Evolutionary conservation across 139 green algal genomes (phyloP).

Genomic region (Tetraselmis striata): DNA sequence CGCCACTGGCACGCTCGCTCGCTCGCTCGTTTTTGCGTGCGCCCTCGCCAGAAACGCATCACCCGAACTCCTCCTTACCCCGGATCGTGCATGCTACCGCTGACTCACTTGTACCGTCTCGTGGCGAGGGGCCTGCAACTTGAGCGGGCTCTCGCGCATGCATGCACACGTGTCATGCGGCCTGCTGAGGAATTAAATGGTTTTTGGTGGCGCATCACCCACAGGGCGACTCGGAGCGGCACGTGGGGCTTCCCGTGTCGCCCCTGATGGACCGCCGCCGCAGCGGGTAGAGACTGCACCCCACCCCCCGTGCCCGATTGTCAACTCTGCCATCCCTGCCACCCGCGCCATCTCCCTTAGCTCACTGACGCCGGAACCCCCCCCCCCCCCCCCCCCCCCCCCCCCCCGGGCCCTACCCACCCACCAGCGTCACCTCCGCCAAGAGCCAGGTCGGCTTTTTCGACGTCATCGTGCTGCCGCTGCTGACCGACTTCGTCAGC

Average conservation of each 20-base stretch:
- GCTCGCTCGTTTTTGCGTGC: no score
- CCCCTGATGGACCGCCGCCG: slow-evolving; percentile 50
- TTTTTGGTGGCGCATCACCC: not conserved
- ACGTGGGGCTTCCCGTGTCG: slow-evolving; percentile 30
- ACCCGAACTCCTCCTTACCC: no score
- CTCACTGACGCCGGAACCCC: no score
- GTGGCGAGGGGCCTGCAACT: no score
- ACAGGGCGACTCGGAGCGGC: slow-evolving; percentile 50
- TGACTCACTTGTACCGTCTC: no score
- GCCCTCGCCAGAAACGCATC: no score
- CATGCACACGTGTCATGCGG: no score
- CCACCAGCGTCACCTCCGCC: not conserved
- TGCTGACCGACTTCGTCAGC: slow-evolving; percentile 44
- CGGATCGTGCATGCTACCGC: no score
- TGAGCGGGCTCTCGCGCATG: no score
- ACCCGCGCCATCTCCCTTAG: not conserved
- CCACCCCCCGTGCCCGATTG: not conserved
- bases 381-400: no score
- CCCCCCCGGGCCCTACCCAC: not conserved
- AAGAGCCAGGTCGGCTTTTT: slow-evolving; percentile 53
- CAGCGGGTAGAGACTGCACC: not conserved
- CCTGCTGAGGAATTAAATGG: no score
- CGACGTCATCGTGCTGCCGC: slow-evolving; percentile 55
- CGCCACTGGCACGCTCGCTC: no score
- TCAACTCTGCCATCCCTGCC: not conserved